A percentile compares a stretch with the other conserved stretches of the same genome.
Conservation (phyloP, 2,329 filamentous ascomycete species). For the Ophiosphaerella herpotricha region DNA sequence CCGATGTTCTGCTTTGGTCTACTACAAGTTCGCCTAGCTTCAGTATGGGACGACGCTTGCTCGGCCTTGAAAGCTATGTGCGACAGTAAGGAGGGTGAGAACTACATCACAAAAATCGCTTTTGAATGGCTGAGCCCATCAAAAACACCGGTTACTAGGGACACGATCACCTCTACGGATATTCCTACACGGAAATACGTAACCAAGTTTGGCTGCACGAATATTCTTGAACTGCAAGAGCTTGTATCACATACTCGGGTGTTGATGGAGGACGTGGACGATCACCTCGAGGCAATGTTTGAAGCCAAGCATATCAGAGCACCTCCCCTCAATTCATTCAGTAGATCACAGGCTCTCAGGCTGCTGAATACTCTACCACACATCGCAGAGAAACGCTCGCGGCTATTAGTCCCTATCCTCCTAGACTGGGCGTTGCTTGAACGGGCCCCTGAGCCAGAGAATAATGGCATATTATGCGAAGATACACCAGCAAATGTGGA, state of each 20-base stretch:
- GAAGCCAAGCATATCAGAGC: conserved; percentile 65
- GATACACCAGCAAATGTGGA: conserved; percentile 19
- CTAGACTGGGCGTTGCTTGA: conserved; percentile 69
- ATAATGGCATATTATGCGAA: background rate
- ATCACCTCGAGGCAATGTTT: conserved; percentile 67
- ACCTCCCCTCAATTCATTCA: conserved; percentile 57
- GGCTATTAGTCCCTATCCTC: conserved; percentile 82
- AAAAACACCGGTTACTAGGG: conserved; percentile 8
- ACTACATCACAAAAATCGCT: conserved; percentile 70
- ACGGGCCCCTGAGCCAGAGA: conserved; percentile 7
- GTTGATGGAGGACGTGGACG: conserved; percentile 30
- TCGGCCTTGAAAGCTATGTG: conserved; percentile 76
- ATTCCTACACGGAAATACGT: conserved; percentile 41
- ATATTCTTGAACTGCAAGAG: conserved; percentile 61
- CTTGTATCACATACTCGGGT: conserved; percentile 19
- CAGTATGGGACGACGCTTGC: conserved; percentile 84
- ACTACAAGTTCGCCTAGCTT: conserved; percentile 81
- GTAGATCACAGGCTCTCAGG: conserved; percentile 78
- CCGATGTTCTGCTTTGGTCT: conserved; percentile 87
- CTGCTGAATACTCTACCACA: conserved; percentile 74
- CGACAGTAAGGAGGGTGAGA: conserved; percentile 72
- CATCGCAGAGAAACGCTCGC: conserved; percentile 83
- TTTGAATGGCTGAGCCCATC: conserved; percentile 71
- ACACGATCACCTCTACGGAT: conserved; percentile 6
- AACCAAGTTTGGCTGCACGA: conserved; percentile 85